phyloP scores from a whole-genome alignment of 75 land plant species.

The Picea glauca region DNA sequence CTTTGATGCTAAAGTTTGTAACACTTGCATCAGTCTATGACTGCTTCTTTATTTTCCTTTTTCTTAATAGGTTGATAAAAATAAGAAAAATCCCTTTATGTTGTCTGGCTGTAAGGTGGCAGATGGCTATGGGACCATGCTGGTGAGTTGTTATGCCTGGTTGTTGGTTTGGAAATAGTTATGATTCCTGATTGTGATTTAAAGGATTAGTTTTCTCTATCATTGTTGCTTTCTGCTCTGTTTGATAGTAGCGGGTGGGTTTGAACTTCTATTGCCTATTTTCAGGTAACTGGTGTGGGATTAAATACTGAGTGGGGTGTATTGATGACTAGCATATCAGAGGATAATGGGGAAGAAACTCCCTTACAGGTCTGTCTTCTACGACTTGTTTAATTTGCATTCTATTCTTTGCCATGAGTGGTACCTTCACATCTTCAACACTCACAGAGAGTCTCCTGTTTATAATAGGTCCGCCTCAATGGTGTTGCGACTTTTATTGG shows the following conservation, averaged over 20 bases:
- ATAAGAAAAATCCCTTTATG: conserved; percentile 60
- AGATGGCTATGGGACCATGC: conserved; percentile 76
- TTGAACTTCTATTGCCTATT: background rate
- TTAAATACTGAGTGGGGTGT: conserved; percentile 79
- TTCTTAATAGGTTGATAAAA: conserved; percentile 47
- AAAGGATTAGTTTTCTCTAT: too few species aligned
- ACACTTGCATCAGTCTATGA: background rate
- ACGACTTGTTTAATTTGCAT: background rate
- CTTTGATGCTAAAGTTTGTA: background rate
- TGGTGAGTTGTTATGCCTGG: conserved; percentile 43
- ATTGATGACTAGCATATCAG: conserved; percentile 63
- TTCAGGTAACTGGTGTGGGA: conserved; percentile 81
- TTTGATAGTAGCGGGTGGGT: too few species aligned
- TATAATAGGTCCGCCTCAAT: conserved; percentile 65
- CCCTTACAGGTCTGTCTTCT: conserved; percentile 48
- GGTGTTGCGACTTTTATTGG: conserved; percentile 89
- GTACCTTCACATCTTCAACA: background rate
- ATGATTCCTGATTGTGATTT: too few species aligned
- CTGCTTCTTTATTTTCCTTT: conserved; percentile 10
- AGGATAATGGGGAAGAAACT: conserved; percentile 65
- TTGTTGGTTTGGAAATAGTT: background rate
- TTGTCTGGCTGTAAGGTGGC: conserved; percentile 87
- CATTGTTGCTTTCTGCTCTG: too few species aligned
- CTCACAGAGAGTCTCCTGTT: background rate
- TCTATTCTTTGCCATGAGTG: background rate